A percentile compares a stretch with the other conserved stretches of the same genome.
Evolutionary conservation across 768 basidiomycete species (phyloP).

Genomic region (Brasilioporus rufonigricans): DNA sequence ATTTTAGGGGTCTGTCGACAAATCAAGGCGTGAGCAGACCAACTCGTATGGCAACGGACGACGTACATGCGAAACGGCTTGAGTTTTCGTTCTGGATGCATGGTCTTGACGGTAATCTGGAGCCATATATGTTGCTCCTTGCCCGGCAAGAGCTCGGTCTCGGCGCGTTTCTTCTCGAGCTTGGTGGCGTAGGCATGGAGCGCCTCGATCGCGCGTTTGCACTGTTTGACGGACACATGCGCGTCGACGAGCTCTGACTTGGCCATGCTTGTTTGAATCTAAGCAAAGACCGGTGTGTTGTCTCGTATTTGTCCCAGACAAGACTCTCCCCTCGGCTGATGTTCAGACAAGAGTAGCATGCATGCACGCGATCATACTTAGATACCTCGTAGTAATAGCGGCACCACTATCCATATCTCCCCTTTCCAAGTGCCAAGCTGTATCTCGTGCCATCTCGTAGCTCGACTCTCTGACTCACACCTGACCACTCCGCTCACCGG

Average conservation of each 20-base stretch:
- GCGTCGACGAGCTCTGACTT: slow-evolving; percentile 60
- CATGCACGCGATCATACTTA: no score
- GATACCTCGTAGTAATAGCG: no score
- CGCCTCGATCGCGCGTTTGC: slow-evolving; percentile 74
- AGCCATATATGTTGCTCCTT: slow-evolving; percentile 91
- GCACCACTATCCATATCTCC: no score
- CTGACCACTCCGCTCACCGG: no score
- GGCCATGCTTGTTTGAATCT: slow-evolving; percentile 35
- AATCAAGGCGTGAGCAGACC: neutral
- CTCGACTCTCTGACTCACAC: no score
- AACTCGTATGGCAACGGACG: neutral
- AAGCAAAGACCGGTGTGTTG: slow-evolving; percentile 8
- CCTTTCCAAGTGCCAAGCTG: no score
- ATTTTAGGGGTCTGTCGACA: slow-evolving; percentile 55
- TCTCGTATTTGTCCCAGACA: slow-evolving; percentile 12
- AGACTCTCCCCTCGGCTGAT: no score
- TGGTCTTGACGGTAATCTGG: slow-evolving; percentile 81
- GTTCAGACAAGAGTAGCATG: no score
- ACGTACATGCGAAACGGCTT: slow-evolving; percentile 86
- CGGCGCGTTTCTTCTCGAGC: slow-evolving; percentile 59
- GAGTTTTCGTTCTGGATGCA: slow-evolving; percentile 68
- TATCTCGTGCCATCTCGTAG: no score
- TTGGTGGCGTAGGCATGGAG: slow-evolving; percentile 70
- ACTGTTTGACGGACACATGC: slow-evolving; percentile 70
- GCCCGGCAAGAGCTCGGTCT: slow-evolving; percentile 69